These are phyloP conservation scores for Elsinoe arachidis DNA, from an alignment of 2,329 filamentous ascomycete species.

Conservation along the genomic window DNA sequence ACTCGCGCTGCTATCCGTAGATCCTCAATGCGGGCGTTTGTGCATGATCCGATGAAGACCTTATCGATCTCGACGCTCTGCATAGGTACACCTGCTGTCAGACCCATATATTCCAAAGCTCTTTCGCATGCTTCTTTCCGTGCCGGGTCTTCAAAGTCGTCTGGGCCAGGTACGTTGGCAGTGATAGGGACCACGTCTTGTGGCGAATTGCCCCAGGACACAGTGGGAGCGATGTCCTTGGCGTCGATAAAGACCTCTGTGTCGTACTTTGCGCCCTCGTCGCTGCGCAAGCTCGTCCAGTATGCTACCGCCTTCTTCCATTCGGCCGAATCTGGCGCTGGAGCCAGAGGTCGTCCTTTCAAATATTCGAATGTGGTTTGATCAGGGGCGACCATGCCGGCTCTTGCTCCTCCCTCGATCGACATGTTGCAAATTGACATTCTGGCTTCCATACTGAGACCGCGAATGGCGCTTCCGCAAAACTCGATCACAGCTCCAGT, in stretches of 20 bases:
- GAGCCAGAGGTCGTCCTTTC: conserved; percentile 80
- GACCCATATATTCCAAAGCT: conserved; percentile 93
- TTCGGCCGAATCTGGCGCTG: conserved; percentile 71
- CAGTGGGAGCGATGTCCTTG: conserved; percentile 86
- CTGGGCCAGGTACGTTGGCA: conserved; percentile 79
- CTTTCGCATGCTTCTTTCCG: conserved; percentile 74
- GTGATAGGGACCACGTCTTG: conserved; percentile 96
- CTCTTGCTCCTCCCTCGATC: conserved; percentile 89
- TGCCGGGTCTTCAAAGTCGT: conserved; percentile 69
- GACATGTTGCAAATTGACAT: conserved; percentile 99
- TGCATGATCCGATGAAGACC: conserved; percentile 97
- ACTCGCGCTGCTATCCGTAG: conserved; percentile 77
- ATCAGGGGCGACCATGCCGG: conserved; percentile 94
- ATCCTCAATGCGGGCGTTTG: conserved; percentile 94
- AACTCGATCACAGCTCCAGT: conserved; percentile 95
- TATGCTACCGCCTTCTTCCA: conserved; percentile 84
- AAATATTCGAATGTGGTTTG: conserved; percentile 92
- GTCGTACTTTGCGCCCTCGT: conserved; percentile 83
- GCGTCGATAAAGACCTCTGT: conserved; percentile 80
- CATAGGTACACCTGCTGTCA: conserved; percentile 78
- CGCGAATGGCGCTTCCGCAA: conserved; percentile 85
- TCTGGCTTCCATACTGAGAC: conserved; percentile 83
- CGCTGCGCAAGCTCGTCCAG: conserved; percentile 79
- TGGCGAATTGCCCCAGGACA: conserved; percentile 95
- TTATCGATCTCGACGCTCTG: conserved; percentile 90